Percentiles rank a stretch among this genome's conserved stretches.
These are phyloP conservation scores for Wickerhamiella bombiphila DNA, from an alignment of 805 yeast species.

Conservation along the genomic window DNA sequence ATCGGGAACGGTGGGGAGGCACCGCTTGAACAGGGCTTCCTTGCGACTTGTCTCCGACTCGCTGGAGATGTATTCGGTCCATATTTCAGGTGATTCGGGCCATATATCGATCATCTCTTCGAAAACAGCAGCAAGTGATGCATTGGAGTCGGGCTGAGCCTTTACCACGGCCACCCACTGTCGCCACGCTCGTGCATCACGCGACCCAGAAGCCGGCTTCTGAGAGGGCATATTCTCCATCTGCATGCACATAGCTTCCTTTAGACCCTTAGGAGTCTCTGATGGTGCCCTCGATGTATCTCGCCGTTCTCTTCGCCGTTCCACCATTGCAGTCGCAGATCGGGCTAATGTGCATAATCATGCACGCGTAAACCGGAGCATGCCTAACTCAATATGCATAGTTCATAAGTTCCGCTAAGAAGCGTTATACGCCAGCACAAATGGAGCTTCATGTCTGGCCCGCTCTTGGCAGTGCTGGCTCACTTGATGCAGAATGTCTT, in stretches of 20 bases:
- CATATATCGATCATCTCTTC: conserved; percentile 48
- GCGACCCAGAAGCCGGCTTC: neutral
- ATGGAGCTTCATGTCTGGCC: conserved; percentile 24
- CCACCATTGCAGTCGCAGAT: too few species aligned
- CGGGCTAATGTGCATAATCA: too few species aligned
- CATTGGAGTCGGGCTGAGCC: neutral
- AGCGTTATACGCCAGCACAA: conserved; percentile 37
- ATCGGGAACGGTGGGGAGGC: conserved; percentile 47
- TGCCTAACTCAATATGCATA: too few species aligned
- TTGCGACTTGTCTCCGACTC: conserved; percentile 39
- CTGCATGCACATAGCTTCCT: too few species aligned
- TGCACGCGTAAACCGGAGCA: too few species aligned
- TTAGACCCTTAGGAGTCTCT: too few species aligned
- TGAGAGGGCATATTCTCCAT: too few species aligned
- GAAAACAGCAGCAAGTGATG: conserved; percentile 5
- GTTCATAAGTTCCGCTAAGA: conserved; percentile 25
- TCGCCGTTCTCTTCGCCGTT: too few species aligned
- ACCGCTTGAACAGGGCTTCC: conserved; percentile 42
- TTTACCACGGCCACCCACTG: neutral
- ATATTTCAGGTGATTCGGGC: conserved; percentile 54
- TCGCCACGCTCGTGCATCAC: conserved; percentile 1
- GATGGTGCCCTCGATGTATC: too few species aligned
- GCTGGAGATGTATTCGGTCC: conserved; percentile 58
- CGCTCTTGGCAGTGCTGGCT: conserved; percentile 14
- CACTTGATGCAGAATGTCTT: conserved; percentile 22